Evolutionary conservation across 345 rosid species (phyloP).

Genomic region (Euclidium syriacum): DNA sequence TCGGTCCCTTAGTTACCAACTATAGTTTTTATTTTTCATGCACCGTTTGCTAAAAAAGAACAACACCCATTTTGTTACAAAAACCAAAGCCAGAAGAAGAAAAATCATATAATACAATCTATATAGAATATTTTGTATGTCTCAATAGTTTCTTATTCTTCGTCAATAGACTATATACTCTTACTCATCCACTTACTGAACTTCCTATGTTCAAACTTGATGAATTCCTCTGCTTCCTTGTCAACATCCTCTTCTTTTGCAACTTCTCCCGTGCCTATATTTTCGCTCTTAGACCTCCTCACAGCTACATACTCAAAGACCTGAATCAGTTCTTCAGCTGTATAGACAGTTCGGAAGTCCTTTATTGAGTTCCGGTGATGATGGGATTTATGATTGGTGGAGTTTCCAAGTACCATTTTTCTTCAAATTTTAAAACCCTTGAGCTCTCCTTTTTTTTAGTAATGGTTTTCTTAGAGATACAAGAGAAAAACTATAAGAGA

Average conservation of each 20-base stretch:
- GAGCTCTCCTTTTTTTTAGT: not conserved
- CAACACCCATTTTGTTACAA: slow-evolving; percentile 16
- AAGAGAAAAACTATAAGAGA: not conserved
- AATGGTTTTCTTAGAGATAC: slow-evolving; percentile 3
- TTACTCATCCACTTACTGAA: slow-evolving; percentile 32
- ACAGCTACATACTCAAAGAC: slow-evolving; percentile 4
- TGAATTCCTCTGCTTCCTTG: slow-evolving; percentile 59
- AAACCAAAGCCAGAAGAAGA: not conserved
- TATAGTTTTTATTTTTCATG: slow-evolving; percentile 6
- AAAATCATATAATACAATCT: slow-evolving; percentile 4
- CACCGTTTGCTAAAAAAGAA: not conserved
- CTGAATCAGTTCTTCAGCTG: slow-evolving; percentile 15
- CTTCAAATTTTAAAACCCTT: not conserved
- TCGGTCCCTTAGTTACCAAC: too few species aligned
- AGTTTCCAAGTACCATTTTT: slow-evolving; percentile 19
- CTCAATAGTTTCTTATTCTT: not conserved
- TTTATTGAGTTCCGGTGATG: slow-evolving; percentile 10
- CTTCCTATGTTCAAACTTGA: slow-evolving; percentile 50
- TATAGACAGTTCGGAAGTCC: slow-evolving; percentile 11
- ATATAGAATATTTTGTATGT: not conserved
- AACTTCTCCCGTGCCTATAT: not conserved
- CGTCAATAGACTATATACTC: not conserved
- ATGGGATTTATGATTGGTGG: slow-evolving; percentile 20
- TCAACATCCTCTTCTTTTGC: slow-evolving; percentile 37
- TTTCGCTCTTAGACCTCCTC: slow-evolving; percentile 22